Base-by-base conservation (phyloP, 2,329 filamentous ascomycete species). In the Corniculantispora saksenae region DNA sequence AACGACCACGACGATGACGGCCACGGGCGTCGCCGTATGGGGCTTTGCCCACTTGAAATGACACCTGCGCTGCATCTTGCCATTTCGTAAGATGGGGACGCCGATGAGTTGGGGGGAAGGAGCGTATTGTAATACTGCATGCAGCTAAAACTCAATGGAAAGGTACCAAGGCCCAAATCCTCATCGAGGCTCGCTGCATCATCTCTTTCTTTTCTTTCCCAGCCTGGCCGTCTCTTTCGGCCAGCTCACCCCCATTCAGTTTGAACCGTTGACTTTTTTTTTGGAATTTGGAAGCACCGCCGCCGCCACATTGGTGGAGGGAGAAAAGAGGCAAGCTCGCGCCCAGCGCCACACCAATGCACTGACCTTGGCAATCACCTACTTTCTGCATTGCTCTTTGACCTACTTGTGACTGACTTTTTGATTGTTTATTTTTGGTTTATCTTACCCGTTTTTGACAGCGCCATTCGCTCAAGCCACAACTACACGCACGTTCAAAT, bases 361-460 rank as follows among this genome's bases (percentile, higher is more conserved):
- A 61, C 47, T 51, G 45, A 61, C 56, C 58, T 51, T 40, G 23
- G 45, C 58, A 51, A 25, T 29, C 19, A 21, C 43, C 15, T 19
- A 47, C 27, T n/a, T 29, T 48, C 21, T 29, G 21, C 57, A 38
- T 32, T n/a, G 25, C 56, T 59, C 56, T 59, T 59, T 48, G 56
- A 48, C 55, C 55, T 58, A 47, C 29, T 15, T 47, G 38, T n/a
- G 40, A 12, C n/a, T n/a, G n/a, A n/a, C n/a, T n/a, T n/a, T n/a
- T n/a, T n/a, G n/a, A n/a, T n/a, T n/a, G n/a, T n/a, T n/a, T 23
- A 19, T 17, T 27, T 54, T 21, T 35, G 12, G 9, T 10, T 35
- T 35, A 3, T 17, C 23, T 51, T 51, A n/a, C n/a, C n/a, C 13
- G 8, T 9, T n/a, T 32, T 27, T 38, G n/a, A 3, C 51, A 55